Evolutionary conservation across 257 asterid genomes (phyloP), one percentile per base, ranked within the genome.

Genomic region (Solanum rostratum): DNA sequence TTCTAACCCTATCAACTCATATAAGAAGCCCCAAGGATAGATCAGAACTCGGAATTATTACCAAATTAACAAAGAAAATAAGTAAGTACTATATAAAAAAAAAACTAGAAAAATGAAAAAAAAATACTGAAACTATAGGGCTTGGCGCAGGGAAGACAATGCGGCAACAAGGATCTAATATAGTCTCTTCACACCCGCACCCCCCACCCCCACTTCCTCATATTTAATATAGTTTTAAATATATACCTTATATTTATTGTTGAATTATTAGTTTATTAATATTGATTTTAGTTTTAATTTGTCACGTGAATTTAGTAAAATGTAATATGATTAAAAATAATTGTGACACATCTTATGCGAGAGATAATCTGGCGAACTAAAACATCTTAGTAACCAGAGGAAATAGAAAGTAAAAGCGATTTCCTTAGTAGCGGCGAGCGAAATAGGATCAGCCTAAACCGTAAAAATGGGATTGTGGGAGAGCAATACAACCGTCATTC

Each of bases 111-210:
- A 86, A 57, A 65, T 65, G 82, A 82, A 89, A 85, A 88, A 86
- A 69, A 37, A 18, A 69, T 88, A 88, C 93, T 89, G 90, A 85
- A 68, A 87, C 80, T 86, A 87, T 91, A 92, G 96, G 98, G 97
- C 97, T 90, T 88, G 92, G 94, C 93, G 96, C 93, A 93, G 85
- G 90, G 62, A 76, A 66, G 84, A 46, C 19, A 10, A 2, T 27
- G 80, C 33, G 68, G 39, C 50, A 78, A 78, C 82, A 27, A 50
- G 78, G 82, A 50, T 50, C 3, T 78, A 50, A 78, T 78, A 78
- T 50, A 78, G 45, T 6, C 82, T 16, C 24, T 27, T 74, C 59
- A 45, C 50, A 7, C 78, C 8, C 27, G n/a, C n/a, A 13, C 10
- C 52, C 10, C 30, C 30, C 37, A 12, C 0, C 14, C 50, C 50